phyloP scores from a whole-genome alignment of 148 eudicot species.

The Chenopodium formosanum region DNA sequence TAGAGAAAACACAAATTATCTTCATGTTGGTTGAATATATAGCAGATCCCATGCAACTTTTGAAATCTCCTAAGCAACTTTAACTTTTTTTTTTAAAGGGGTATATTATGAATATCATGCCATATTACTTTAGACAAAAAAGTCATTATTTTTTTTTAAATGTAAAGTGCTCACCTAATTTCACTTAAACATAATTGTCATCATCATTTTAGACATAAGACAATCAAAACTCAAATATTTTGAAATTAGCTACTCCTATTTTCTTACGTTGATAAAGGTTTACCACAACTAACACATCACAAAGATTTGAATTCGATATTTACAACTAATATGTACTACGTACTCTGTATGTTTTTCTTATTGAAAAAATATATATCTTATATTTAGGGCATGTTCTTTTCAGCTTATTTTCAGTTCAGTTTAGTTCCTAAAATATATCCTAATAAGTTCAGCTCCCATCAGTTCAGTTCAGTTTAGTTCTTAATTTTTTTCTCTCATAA shows the following conservation, averaged over 20 bases:
- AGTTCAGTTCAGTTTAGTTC: no score
- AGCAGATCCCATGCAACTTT: slow-evolving; percentile 37
- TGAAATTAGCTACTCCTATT: background rate
- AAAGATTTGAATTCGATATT: no score
- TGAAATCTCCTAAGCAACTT: slow-evolving; percentile 36
- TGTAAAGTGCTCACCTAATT: background rate
- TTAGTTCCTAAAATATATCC: no score
- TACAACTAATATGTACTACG: no score
- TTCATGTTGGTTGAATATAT: slow-evolving; percentile 15
- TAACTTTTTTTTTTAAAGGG: slow-evolving; percentile 22
- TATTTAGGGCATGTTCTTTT: no score
- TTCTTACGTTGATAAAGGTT: background rate
- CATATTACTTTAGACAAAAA: slow-evolving; percentile 22
- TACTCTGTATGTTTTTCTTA: no score
- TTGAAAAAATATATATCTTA: no score
- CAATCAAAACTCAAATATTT: background rate
- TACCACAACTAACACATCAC: no score
- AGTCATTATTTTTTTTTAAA: background rate
- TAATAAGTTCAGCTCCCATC: no score
- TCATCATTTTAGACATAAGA: slow-evolving; percentile 3
- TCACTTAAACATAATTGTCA: no score
- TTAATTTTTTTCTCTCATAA: no score
- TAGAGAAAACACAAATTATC: slow-evolving; percentile 3
- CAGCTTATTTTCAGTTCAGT: no score
- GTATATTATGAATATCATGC: background rate